These are phyloP conservation scores for Populus alba DNA, from an alignment of 345 rosid genomes.

Conservation along the genomic window DNA sequence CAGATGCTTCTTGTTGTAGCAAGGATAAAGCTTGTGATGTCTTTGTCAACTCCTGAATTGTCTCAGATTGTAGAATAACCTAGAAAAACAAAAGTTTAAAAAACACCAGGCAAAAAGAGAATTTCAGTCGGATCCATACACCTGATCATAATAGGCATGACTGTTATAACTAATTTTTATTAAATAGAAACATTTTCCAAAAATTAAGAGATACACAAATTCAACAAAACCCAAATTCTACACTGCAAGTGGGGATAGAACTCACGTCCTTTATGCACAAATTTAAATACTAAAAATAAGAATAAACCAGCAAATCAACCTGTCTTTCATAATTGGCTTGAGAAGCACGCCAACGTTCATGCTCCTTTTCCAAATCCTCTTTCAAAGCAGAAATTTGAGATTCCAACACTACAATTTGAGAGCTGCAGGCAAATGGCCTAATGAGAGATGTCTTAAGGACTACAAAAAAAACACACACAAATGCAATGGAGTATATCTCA, in stretches of 20 bases:
- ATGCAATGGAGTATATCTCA: slow-evolving; percentile 22
- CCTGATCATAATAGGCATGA: neutral
- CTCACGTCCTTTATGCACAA: neutral
- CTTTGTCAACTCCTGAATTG: slow-evolving; percentile 87
- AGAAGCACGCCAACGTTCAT: slow-evolving; percentile 72
- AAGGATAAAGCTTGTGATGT: slow-evolving; percentile 73
- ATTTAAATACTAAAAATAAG: neutral
- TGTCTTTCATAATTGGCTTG: slow-evolving; percentile 95
- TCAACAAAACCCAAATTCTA: neutral
- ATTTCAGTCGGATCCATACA: neutral
- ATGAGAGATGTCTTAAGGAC: slow-evolving; percentile 15
- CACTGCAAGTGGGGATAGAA: neutral
- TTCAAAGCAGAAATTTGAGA: slow-evolving; percentile 57
- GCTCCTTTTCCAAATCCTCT: slow-evolving; percentile 68
- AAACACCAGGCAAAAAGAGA: neutral
- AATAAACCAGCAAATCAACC: slow-evolving; percentile 39
- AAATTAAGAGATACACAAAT: neutral
- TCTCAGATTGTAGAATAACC: slow-evolving; percentile 93
- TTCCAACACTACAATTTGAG: slow-evolving; percentile 65
- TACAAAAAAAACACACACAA: neutral
- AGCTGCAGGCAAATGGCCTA: slow-evolving; percentile 43
- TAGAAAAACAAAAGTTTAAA: slow-evolving; percentile 23
- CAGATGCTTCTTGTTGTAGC: slow-evolving; percentile 72
- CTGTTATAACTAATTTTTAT: neutral
- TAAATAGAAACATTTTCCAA: neutral